Evolutionary conservation across 805 yeast genomes (phyloP).

Genomic region (Debaryomyces prosopidis): DNA sequence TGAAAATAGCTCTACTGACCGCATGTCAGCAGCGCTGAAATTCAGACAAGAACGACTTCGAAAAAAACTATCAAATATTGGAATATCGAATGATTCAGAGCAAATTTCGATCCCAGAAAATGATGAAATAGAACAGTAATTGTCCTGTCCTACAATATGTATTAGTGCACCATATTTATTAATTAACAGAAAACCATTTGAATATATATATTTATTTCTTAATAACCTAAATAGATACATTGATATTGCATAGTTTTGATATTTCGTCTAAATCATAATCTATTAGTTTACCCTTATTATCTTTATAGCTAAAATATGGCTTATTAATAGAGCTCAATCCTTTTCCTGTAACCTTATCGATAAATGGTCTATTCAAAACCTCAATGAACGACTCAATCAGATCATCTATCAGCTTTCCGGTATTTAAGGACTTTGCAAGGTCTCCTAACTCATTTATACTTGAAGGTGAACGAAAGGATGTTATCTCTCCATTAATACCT

Average conservation of each 20-base stretch:
- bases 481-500: conserved; percentile 41
- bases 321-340: conserved; percentile 37
- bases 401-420: conserved; percentile 1
- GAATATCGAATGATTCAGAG: background rate
- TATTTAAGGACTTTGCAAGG: conserved; percentile 14
- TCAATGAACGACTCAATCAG: conserved; percentile 17
- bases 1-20: conserved; percentile 16
- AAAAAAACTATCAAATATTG: conserved; percentile 14
- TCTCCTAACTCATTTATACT: conserved; percentile 12
- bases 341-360: conserved; percentile 39
- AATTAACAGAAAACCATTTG: too few relatives aligned
- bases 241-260: conserved; percentile 5
- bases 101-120: background rate
- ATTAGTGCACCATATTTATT: too few relatives aligned
- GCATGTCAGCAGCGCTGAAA: conserved; percentile 41
- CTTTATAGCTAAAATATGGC: conserved; percentile 32
- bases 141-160: too few relatives aligned
- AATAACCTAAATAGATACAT: conserved; percentile 3
- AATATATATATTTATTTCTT: too few relatives aligned
- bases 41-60: conserved; percentile 41
- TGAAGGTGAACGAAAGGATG: conserved; percentile 15
- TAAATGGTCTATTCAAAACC: conserved; percentile 32
- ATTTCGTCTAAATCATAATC: conserved; percentile 38
- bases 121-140: background rate
- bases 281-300: conserved; percentile 21